Base-by-base conservation (phyloP, 495 filamentous ascomycete genomes). In the Melanomma pulvis-pyrius region DNA sequence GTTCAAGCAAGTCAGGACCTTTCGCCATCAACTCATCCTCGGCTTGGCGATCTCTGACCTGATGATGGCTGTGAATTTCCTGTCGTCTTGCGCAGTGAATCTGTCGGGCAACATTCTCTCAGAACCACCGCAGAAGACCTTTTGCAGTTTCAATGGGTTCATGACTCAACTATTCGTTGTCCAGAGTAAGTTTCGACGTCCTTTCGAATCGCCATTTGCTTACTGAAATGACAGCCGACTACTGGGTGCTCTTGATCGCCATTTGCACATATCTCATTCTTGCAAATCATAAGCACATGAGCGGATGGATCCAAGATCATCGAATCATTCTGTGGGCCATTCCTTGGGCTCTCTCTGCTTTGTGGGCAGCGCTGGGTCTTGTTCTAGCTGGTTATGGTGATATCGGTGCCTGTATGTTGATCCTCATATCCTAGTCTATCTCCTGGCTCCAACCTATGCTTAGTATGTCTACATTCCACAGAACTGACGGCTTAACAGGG, bases 91-190 rank as follows among this genome's bases (percentile, higher is more conserved):
- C 7, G 74, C 77, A 12, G 63, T 77, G 52, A 78, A 78, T 59
- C 65, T 80, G 9, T 61, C 63, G 9, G 75, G 78, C 0, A 50
- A 71, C 19, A 70, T 67, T 30, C 75, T 81, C 36, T 74, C 74
- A 4, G 73, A 69, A 9, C 73, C 76, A 0, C 60, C 67, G 11
- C 70, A 73, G 41, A 71, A 73, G 48, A 44, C 22, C 7, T 80
- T 81, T 65, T 81, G 79, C 65, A 77, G 66, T 57, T 76, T 78
- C 62, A 81, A 81, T 64, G 79, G 79, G 4, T 81, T 76, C 70
- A 73, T 78, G 72, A 78, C 78, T 9, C 79, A 81, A 55, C 63
- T 78, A 9, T 81, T 81, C 52, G 78, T 81, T 28, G 73, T 81
- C 6, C 79, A 81, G 69, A 81, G 74, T 76, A 63, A 44, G 70